A percentile compares a stretch with the other conserved stretches of the same genome.
Evolutionary conservation across 192 early-diverging fungal species (phyloP).

Genomic region (Linnemannia elongata): DNA sequence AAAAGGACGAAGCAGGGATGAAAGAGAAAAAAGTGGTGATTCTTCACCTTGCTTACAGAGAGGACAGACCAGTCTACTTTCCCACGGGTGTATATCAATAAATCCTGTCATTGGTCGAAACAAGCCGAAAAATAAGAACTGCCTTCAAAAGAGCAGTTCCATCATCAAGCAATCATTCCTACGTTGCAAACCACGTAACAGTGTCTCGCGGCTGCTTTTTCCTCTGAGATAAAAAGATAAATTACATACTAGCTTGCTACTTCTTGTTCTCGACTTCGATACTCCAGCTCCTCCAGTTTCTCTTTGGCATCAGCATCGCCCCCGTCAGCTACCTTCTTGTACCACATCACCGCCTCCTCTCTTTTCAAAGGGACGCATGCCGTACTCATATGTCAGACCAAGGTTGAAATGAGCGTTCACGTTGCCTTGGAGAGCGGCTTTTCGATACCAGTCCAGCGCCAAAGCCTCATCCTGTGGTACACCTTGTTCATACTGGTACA

Average conservation of each 20-base stretch:
- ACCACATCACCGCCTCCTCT: neutral
- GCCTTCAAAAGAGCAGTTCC: too few species aligned
- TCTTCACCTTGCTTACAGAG: too few species aligned
- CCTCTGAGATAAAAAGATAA: too few species aligned
- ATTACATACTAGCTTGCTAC: neutral
- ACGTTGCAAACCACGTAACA: too few species aligned
- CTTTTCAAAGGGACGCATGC: neutral
- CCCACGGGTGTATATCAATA: too few species aligned
- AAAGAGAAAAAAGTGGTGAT: neutral
- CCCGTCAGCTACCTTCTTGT: neutral
- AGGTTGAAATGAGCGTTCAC: neutral
- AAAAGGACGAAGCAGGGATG: neutral
- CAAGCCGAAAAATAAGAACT: too few species aligned
- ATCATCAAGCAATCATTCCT: too few species aligned
- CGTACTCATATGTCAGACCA: neutral
- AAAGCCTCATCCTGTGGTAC: neutral
- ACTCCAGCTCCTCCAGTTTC: neutral
- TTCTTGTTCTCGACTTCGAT: neutral
- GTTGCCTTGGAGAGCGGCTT: neutral
- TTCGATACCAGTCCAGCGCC: neutral
- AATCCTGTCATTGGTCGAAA: too few species aligned
- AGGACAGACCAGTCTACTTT: too few species aligned
- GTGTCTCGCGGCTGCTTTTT: too few species aligned
- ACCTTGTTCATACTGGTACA: neutral
- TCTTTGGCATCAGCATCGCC: neutral